Evolutionary conservation across 2,329 filamentous ascomycete genomes (phyloP).

Genomic region (Fusarium marasasianum): DNA sequence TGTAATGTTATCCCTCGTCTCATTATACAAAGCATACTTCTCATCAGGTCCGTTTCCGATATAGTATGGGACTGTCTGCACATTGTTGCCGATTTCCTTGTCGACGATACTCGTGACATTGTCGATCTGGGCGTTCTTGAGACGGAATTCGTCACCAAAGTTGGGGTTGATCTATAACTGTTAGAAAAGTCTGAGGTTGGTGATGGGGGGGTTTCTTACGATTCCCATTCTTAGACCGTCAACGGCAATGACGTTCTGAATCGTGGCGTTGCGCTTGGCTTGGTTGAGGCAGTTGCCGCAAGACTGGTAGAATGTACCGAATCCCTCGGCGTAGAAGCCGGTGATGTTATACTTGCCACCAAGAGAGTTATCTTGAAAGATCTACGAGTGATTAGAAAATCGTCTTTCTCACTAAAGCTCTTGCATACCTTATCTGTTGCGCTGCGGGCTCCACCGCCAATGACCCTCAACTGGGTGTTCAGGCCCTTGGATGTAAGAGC

Average conservation of each 20-base stretch:
- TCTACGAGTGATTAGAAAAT: conserved; percentile 2
- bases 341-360: conserved; percentile 47
- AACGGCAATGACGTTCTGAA: conserved; percentile 42
- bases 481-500: conserved; percentile 43
- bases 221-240: conserved; percentile 41
- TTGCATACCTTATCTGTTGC: conserved; percentile 42
- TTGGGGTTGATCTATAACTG: conserved; percentile 41
- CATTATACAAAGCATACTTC: conserved; percentile 43
- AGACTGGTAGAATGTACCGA: conserved; percentile 44
- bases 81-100: conserved; percentile 46
- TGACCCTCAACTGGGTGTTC: conserved; percentile 44
- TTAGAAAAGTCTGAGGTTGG: not conserved
- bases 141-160: conserved; percentile 43
- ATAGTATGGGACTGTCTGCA: conserved; percentile 40
- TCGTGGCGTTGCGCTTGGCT: conserved; percentile 40
- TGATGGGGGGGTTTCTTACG: not conserved
- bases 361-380: conserved; percentile 45
- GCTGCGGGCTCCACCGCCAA: conserved; percentile 42
- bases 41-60: conserved; percentile 42
- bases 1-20: conserved; percentile 39
- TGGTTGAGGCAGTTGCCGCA: conserved; percentile 45
- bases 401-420: fast-evolving
- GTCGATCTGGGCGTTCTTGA: conserved; percentile 42
- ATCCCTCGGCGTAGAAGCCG: conserved; percentile 43
- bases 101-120: conserved; percentile 37